A percentile compares a stretch with the other conserved stretches of the same genome.
phyloP scores from a whole-genome alignment of 345 rosid genomes.

The Bretschneidera sinensis region DNA sequence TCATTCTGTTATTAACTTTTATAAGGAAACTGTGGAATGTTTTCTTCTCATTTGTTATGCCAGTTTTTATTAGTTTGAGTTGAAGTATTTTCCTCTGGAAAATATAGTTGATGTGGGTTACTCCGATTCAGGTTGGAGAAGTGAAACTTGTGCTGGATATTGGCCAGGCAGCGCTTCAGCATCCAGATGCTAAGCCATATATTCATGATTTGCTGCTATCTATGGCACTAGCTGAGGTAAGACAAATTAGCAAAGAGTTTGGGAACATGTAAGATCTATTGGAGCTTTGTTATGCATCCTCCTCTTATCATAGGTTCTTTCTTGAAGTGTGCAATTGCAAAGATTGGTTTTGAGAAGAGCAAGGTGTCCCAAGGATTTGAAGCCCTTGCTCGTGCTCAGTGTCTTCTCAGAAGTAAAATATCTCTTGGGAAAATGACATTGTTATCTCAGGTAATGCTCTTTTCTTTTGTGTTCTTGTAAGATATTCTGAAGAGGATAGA shows the following conservation, averaged over 20 bases:
- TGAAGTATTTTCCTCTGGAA: conserved; percentile 2
- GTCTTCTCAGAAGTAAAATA: conserved; percentile 73
- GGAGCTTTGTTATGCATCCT: conserved; percentile 50
- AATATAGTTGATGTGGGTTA: conserved; percentile 10
- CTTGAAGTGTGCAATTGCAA: conserved; percentile 96
- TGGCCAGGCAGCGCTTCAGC: conserved; percentile 75
- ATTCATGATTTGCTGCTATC: conserved; percentile 79
- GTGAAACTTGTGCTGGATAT: conserved; percentile 72
- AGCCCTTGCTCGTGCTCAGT: conserved; percentile 95
- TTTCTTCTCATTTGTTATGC: too few relatives aligned
- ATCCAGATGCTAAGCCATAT: conserved; percentile 71
- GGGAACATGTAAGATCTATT: conserved; percentile 26
- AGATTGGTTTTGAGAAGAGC: conserved; percentile 74
- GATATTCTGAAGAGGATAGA: conserved; percentile 4
- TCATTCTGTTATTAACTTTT: not conserved
- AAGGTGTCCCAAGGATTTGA: conserved; percentile 90
- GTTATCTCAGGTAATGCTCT: conserved; percentile 59
- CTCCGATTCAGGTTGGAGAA: conserved; percentile 70
- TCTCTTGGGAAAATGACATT: conserved; percentile 74
- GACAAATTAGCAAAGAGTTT: conserved; percentile 30
- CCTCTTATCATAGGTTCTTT: conserved; percentile 63
- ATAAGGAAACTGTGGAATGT: not conserved
- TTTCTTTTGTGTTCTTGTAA: conserved; percentile 10
- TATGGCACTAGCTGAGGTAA: conserved; percentile 97
- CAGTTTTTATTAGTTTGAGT: not conserved